Evolutionary conservation across 257 asterid genomes (phyloP).

Genomic region (Penstemon eatonii): DNA sequence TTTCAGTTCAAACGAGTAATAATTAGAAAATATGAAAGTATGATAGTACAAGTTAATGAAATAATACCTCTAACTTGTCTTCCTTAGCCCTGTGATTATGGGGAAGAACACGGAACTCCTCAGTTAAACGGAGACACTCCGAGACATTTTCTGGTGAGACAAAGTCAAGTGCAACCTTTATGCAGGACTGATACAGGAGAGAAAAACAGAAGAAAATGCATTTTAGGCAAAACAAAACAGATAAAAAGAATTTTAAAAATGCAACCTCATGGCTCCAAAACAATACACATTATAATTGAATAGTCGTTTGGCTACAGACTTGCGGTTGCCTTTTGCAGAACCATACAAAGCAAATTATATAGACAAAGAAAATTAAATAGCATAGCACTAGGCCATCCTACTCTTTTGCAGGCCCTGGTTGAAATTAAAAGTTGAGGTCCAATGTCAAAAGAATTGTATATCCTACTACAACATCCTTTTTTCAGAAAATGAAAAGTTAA

Average conservation of each 20-base stretch:
- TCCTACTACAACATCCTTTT: too few relatives aligned
- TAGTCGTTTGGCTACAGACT: background rate
- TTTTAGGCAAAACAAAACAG: slow-evolving; percentile 9
- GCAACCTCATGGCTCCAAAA: background rate
- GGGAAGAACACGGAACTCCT: slow-evolving; percentile 36
- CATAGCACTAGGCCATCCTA: too few relatives aligned
- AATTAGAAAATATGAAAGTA: background rate
- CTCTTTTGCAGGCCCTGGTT: too few relatives aligned
- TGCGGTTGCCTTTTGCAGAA: background rate
- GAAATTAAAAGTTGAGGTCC: too few relatives aligned
- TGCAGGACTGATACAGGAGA: slow-evolving; percentile 31
- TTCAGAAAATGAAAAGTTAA: too few relatives aligned
- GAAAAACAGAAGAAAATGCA: slow-evolving; percentile 5
- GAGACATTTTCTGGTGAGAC: slow-evolving; percentile 34
- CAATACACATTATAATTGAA: background rate
- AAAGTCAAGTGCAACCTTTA: slow-evolving; percentile 39
- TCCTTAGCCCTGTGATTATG: slow-evolving; percentile 31
- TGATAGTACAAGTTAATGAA: background rate
- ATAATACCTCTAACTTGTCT: slow-evolving; percentile 36
- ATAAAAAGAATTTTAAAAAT: background rate
- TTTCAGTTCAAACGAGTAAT: background rate
- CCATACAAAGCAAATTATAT: background rate
- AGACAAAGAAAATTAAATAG: too few relatives aligned
- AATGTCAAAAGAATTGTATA: too few relatives aligned
- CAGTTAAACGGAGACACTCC: slow-evolving; percentile 35